A percentile compares a stretch with the other conserved stretches of the same genome.
These are phyloP conservation scores for Apophysomyces trapeziformis DNA, from an alignment of 371 early-diverging fungal genomes.

Conservation along the genomic window DNA sequence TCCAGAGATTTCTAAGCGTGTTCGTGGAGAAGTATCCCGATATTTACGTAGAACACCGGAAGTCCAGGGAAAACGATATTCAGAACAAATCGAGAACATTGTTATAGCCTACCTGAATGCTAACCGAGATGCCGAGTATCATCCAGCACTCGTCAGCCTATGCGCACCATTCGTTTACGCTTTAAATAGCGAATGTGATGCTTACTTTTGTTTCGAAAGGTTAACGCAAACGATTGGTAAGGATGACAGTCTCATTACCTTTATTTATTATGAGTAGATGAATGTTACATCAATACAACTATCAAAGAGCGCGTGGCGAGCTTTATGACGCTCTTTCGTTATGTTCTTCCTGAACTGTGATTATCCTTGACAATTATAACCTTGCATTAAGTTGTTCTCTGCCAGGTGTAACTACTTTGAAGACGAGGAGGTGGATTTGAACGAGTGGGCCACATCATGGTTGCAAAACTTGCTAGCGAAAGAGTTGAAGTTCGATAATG, in stretches of 20 bases:
- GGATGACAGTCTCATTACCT: not conserved
- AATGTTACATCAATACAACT: slow-evolving; percentile 49
- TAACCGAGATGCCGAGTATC: slow-evolving; percentile 73
- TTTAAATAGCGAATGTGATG: slow-evolving; percentile 71
- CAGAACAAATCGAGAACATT: slow-evolving; percentile 69
- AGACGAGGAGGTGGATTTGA: slow-evolving; percentile 87
- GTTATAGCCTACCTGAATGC: slow-evolving; percentile 76
- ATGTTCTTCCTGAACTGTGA: slow-evolving; percentile 68
- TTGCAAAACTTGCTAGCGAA: slow-evolving; percentile 72
- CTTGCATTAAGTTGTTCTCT: not conserved
- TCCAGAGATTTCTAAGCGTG: slow-evolving; percentile 71
- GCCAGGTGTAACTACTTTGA: slow-evolving; percentile 77
- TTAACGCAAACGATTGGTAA: slow-evolving; percentile 71
- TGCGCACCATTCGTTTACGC: slow-evolving; percentile 81
- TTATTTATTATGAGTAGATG: slow-evolving; percentile 40
- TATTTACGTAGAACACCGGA: slow-evolving; percentile 56
- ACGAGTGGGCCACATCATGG: slow-evolving; percentile 86
- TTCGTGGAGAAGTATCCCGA: slow-evolving; percentile 80
- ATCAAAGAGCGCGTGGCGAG: slow-evolving; percentile 66
- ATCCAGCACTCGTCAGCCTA: slow-evolving; percentile 69
- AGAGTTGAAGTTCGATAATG: slow-evolving; percentile 75
- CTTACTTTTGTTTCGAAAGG: slow-evolving; percentile 76
- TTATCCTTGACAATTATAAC: not conserved
- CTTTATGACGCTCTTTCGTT: slow-evolving; percentile 74
- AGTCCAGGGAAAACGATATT: slow-evolving; percentile 24